Percentiles rank a stretch among this genome's conserved stretches.
Conservation (phyloP, 2,329 filamentous ascomycete genomes). For the Fusarium camptoceras region DNA sequence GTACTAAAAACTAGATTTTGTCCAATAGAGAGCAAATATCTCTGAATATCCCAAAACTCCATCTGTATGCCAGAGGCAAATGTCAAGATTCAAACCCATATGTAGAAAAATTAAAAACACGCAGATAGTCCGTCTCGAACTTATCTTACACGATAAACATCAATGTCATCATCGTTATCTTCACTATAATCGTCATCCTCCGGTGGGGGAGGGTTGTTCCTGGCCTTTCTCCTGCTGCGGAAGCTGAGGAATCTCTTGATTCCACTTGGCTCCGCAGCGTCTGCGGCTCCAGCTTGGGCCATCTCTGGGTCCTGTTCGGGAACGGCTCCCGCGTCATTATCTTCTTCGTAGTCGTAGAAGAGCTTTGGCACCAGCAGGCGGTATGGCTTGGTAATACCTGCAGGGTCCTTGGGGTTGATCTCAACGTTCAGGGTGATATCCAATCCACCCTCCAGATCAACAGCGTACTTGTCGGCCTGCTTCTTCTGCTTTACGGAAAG, state of each 20-base stretch:
- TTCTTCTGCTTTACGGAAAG: conserved; percentile 71
- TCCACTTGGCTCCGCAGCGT: conserved; percentile 49
- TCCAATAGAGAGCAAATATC: conserved; percentile 10
- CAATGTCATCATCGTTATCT: conserved; percentile 42
- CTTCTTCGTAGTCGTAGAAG: conserved; percentile 67
- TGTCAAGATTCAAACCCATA: conserved; percentile 20
- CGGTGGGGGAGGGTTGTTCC: conserved; percentile 35
- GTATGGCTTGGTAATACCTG: conserved; percentile 90
- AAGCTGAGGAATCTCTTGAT: conserved; percentile 62
- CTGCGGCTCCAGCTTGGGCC: conserved; percentile 20
- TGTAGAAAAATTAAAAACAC: conserved; percentile 9
- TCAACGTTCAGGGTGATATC: conserved; percentile 93
- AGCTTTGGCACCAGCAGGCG: conserved; percentile 85
- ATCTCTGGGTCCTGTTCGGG: conserved; percentile 38
- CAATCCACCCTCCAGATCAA: conserved; percentile 85
- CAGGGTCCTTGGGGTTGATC: conserved; percentile 84
- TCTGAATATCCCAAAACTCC: conserved; percentile 15
- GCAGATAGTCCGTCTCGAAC: conserved; percentile 15
- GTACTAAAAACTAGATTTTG: conserved; percentile 19
- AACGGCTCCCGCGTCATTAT: conserved; percentile 57
- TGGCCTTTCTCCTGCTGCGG: conserved; percentile 50
- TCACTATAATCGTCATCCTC: conserved; percentile 47
- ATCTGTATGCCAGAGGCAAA: conserved; percentile 23
- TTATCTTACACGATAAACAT: conserved; percentile 38
- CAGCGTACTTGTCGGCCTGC: conserved; percentile 64